Evolutionary conservation across 345 rosid genomes (phyloP), one percentile per base, ranked within the genome.

Genomic region (Bruguiera parviflora): DNA sequence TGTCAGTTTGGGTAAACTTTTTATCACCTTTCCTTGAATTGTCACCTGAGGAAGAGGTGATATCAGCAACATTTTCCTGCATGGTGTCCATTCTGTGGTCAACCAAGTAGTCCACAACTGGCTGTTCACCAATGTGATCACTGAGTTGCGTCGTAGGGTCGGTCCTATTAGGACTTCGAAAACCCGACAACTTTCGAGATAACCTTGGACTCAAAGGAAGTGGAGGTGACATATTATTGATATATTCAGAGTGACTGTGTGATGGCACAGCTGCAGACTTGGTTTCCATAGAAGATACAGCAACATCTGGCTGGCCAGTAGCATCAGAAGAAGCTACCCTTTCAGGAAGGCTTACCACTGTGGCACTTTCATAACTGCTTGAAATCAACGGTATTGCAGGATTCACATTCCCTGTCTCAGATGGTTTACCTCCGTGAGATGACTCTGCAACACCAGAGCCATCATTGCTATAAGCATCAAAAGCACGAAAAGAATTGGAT

Each of bases 201-300:
- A 87, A 75, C 72, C 73, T 85, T 68, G 89, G 92, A 83, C 87
- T 92, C 18, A 59, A 64, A 32, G 92, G 87, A 79, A 61, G 82
- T 70, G 86, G 79, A 19, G 89, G 75, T 35, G 92, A 77, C 66
- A 81, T 69, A 72, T 73, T 77, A 73, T 66, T 77, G 19, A 62
- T 73, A 43, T 83, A 70, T 73, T 84, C 86, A 65, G 83, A 71
- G 75, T 82, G 87, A 75, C 84, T 78, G 67, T 60, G 67, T 31
- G 81, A 71, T 53, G 82, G 81, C 72, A 77, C 70, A 31, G 84
- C 79, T 69, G 81, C 55, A 58, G 80, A 57, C 61, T 65, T 83
- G n/a, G 81, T 75, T 28, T 84, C 90, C 61, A 68, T 56, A 67
- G 79, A 80, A 25, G 76, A 62, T 63, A 80, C 31, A 21, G 57